Base-by-base conservation (phyloP, 768 basidiomycete species). In the Xanthoconium purpureum region DNA sequence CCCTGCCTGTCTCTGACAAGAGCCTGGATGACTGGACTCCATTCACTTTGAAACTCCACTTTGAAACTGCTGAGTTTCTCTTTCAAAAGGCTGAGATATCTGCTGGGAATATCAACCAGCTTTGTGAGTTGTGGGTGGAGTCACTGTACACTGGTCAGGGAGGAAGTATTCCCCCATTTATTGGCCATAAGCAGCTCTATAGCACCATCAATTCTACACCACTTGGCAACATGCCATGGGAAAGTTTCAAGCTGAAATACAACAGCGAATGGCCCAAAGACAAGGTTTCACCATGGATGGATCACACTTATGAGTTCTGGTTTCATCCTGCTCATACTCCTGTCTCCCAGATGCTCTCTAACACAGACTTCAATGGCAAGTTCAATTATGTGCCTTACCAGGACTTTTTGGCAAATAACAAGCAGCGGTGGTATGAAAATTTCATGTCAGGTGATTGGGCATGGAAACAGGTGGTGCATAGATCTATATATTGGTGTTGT, bases 161-260 rank as follows among this genome's bases (percentile, higher is more conserved):
- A n/a, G n/a, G n/a, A n/a, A 29, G 4, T 44, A 11, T 10, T 4
- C 44, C 44, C 1, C 44, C 30, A 2, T 46, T 46, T n/a, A 46
- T 17, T 6, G 13, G 53, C 20, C 56, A 57, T 6, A 52, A 57
- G 17, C 35, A 57, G 0, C 32, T 57, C 2, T 42, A 59, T 5
- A 5, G 13, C 1, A 52, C 50, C 11, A 78, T 80, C 37, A 74
- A 79, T 52, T 52, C 57, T 0, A 77, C 72, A 14, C 50, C 47
- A 11, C 50, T 68, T 36, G 74, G 77, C 2, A 72, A 74, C 40
- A 65, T 69, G n/a, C 70, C 74, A 0, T 80, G 78, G 77, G 29
- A 68, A 6, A 63, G 58, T 2, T 74, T 79, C 32, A 15, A 33
- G 18, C 46, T 47, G 11, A 33, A 33, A 33, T 33, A 33, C 32